These are phyloP conservation scores for Quercus aquifolioides DNA, from an alignment of 306 rosid species.

Conservation along the genomic window DNA sequence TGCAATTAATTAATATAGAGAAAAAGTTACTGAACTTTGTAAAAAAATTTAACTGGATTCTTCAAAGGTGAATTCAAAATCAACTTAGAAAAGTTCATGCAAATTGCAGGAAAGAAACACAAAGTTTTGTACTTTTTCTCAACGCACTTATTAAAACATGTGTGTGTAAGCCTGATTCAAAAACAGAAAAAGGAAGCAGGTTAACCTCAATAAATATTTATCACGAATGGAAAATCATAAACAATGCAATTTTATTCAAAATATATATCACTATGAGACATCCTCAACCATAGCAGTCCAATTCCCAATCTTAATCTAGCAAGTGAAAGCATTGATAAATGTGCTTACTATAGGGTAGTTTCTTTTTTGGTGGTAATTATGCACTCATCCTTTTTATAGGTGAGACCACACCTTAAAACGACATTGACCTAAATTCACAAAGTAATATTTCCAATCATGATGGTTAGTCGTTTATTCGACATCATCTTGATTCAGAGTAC, in stretches of 20 bases:
- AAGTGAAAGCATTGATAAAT: background rate
- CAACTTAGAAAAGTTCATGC: background rate
- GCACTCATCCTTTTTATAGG: no score
- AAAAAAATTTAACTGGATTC: background rate
- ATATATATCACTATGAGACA: background rate
- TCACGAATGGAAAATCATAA: conserved; percentile 4
- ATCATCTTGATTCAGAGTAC: no score
- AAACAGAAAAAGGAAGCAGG: background rate
- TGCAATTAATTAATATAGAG: background rate
- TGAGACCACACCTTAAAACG: no score
- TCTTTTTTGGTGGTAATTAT: background rate
- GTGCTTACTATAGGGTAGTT: background rate
- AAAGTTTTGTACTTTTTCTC: conserved; percentile 65
- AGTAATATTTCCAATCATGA: no score
- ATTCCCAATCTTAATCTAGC: background rate
- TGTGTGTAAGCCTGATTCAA: conserved; percentile 84
- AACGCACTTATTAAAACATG: conserved; percentile 87
- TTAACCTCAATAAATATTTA: conserved; percentile 14
- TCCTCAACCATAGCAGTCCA: background rate
- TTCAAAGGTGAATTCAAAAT: background rate
- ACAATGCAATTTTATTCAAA: background rate
- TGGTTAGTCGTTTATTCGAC: no score
- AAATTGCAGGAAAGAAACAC: background rate
- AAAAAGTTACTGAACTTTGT: background rate
- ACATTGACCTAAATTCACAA: no score